Evolutionary conservation across 2,329 filamentous ascomycete genomes (phyloP).

Genomic region (Aspergillus transmontanensis): DNA sequence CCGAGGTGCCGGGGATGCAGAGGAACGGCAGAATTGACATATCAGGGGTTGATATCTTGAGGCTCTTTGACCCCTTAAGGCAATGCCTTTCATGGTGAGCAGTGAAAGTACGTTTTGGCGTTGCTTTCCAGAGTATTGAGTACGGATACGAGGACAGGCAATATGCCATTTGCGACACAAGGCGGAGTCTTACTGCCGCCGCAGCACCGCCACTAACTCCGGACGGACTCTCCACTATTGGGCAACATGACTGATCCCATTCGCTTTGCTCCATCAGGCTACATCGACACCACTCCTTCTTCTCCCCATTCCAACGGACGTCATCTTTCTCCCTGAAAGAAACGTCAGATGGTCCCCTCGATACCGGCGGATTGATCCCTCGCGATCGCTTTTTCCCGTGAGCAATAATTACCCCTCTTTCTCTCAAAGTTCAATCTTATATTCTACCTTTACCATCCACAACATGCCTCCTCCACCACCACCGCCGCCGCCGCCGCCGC

Average conservation of each 20-base stretch:
- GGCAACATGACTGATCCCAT: slow-evolving; percentile 9
- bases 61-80: slow-evolving; percentile 30
- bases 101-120: background rate
- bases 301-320: slow-evolving; percentile 18
- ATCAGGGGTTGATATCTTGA: slow-evolving; percentile 29
- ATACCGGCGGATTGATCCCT: slow-evolving; percentile 17
- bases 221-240: slow-evolving; percentile 3
- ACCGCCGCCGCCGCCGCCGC: slow-evolving; percentile 69
- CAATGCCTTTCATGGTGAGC: slow-evolving; percentile 39
- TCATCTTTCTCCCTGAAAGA: slow-evolving; percentile 8
- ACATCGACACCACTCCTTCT: slow-evolving; percentile 11
- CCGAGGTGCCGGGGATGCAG: slow-evolving; percentile 25
- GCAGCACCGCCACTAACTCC: slow-evolving; percentile 21
- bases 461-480: slow-evolving; percentile 62
- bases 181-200: slow-evolving; percentile 34
- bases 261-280: background rate
- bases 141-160: background rate
- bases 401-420: slow-evolving; percentile 3
- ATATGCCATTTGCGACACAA: slow-evolving; percentile 14
- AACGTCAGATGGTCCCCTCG: slow-evolving; percentile 15
- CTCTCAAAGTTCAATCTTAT: slow-evolving; percentile 3
- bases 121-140: background rate
- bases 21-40: slow-evolving; percentile 44
- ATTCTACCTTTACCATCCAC: slow-evolving; percentile 15
- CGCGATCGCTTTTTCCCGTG: slow-evolving; percentile 10